Evolutionary conservation across 148 eudicot species (phyloP).

Genomic region (Silene conica): DNA sequence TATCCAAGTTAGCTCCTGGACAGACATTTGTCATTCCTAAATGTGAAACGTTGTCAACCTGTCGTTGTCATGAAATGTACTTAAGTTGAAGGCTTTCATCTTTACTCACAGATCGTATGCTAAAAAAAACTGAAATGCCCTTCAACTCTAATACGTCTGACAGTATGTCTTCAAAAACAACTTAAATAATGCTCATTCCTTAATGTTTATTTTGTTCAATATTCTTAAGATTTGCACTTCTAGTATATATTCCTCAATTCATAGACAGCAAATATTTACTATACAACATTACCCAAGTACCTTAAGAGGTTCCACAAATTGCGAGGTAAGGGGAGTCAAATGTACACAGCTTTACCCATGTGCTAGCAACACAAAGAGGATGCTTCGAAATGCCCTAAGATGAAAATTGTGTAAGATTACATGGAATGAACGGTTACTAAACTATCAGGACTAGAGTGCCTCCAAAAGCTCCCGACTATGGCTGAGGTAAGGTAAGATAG

Average conservation of each 20-base stretch:
- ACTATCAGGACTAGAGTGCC: too few species aligned
- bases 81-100: background rate
- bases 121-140: slow-evolving; percentile 5
- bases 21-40: slow-evolving; percentile 22
- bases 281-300: too few species aligned
- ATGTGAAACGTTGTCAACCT: slow-evolving; percentile 63
- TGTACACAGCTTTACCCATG: too few species aligned
- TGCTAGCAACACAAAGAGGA: too few species aligned
- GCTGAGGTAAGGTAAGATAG: too few species aligned
- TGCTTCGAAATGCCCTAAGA: too few species aligned
- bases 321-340: too few species aligned
- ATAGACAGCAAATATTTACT: background rate
- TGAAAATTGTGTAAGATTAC: too few species aligned
- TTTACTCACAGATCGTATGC: background rate
- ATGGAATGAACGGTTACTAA: too few species aligned
- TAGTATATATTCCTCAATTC: background rate
- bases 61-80: slow-evolving; percentile 23
- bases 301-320: too few species aligned
- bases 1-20: slow-evolving; percentile 20
- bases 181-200: slow-evolving; percentile 1
- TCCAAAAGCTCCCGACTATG: too few species aligned
- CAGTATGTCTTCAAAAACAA: background rate
- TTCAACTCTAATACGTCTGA: background rate
- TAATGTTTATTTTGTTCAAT: background rate
- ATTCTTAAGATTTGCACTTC: background rate